Base-by-base conservation (phyloP, 257 asterid genomes). In the Solanum rostratum region DNA sequence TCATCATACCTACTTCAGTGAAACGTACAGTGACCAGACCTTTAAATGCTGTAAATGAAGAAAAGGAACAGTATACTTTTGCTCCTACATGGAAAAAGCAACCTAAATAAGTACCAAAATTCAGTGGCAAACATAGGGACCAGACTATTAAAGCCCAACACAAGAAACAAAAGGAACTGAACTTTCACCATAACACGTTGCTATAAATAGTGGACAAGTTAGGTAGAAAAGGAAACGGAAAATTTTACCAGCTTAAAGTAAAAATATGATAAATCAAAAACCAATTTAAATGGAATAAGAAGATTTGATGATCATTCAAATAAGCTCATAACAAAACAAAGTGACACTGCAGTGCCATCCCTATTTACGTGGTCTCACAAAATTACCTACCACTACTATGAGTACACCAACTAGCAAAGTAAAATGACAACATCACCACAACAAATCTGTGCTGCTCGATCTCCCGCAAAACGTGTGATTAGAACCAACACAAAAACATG, bases 311-410 rank as follows among this genome's bases (percentile, higher is more conserved):
- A 33, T 49, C 27, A 27, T 1, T 45, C 45, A 49, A 76, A 49
- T 76, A 76, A 76, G 43, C 73, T 71, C 55, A 6, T 49, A 11
- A 50, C 18, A 76, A 50, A 50, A 50, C 41, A 49, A 45, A 76
- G 63, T 50, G 63, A 50, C 50, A 68, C 76, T 7, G 49, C 49
- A 68, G 49, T 33, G 76, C 18, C 76, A 68, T 76, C 45, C 37
- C 82, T 76, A 76, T 76, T 50, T 76, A 76, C 63, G 82, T n/a
- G 82, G 82, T 76, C 43, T 50, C 82, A 76, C 20, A 76, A 37
- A 76, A 27, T 27, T 16, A 52, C 45, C 82, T 50, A 76, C 63
- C 10, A 16, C 82, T 76, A 16, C 62, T 2, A 76, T 46, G 82
- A 50, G 63, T 76, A 52, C 63, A 76, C 24, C 43, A 55, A 49